Evolutionary conservation across 2,329 filamentous ascomycete genomes (phyloP), one percentile per base, ranked within the genome.

Genomic region (Teratosphaeria epicoccoides): DNA sequence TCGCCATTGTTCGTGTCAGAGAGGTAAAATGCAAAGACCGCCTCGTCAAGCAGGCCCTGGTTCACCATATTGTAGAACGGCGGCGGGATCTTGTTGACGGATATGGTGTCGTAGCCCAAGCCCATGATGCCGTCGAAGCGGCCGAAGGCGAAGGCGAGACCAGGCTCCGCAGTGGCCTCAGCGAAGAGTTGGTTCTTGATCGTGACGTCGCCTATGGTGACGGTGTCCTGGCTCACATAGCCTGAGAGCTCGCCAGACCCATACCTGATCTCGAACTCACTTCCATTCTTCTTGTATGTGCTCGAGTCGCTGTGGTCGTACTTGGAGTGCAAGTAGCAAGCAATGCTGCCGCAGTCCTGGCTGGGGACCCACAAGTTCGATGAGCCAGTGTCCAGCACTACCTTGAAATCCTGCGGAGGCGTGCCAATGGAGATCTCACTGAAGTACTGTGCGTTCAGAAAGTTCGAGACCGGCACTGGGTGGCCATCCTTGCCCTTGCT

Each of bases 361-460:
- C 90, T 95, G 37, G 94, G 94, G 55, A 98, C 90, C 94, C 94
- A 98, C 58, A 98, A 81, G 78, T 98, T 98, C 70, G 93, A 97
- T 79, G 89, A 96, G 65, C 93, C 93, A 24, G 93, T 98, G 72
- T 98, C 93, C 59, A 98, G 85, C 59, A 98, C 86, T 61, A 98
- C 94, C 81, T 98, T 98, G 83, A 98, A 98, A 62, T 75, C 79
- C 76, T 98, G 93, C 28, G 93, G 84, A 59, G 93, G 93, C 47
- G 84, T 91, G 59, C 93, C 93, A 70, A 98, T 82, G 62, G 82
- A 80, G 70, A 98, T 96, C 72, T 96, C 89, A 61, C 91, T 94
- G 82, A 95, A 98, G 79, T 98, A 98, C 75, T 98, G 93, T 54
- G 93, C 93, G 68, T 98, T 98, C 77, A 97, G 76, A 76, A 96